Evolutionary conservation across 1,284 basidiomycete species (phyloP).

Genomic region (Volvariella volvacea): DNA sequence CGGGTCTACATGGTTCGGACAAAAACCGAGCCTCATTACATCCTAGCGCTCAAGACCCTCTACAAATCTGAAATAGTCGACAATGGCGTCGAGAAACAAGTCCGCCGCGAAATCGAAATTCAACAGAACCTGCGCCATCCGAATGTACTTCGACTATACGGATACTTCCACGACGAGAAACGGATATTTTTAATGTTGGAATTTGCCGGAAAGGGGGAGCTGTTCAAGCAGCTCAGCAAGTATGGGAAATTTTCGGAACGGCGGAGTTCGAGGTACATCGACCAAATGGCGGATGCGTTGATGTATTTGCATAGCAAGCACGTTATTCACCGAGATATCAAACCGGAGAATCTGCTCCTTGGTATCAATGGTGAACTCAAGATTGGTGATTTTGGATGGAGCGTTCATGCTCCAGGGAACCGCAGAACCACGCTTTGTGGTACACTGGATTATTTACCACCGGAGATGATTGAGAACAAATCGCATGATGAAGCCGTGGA

Average conservation of each 20-base stretch:
- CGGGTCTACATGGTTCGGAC: conserved; percentile 99
- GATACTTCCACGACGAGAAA: conserved; percentile 97
- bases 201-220: conserved; percentile 92
- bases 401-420: conserved; percentile 93
- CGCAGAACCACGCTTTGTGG: conserved; percentile 88
- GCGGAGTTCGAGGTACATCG: conserved; percentile 83
- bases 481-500: conserved; percentile 89
- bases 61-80: conserved; percentile 96
- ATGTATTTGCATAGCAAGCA: conserved; percentile 93
- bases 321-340: conserved; percentile 98
- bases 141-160: conserved; percentile 89
- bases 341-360: conserved; percentile 94
- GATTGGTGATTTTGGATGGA: conserved; percentile 99
- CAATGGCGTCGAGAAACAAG: conserved; percentile 86
- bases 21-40: conserved; percentile 81
- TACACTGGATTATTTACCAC: conserved; percentile 95
- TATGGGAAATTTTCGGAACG: conserved; percentile 83
- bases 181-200: conserved; percentile 98
- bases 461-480: conserved; percentile 95
- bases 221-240: conserved; percentile 93
- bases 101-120: conserved; percentile 96
- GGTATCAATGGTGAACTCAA: conserved; percentile 97
- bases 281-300: conserved; percentile 98
- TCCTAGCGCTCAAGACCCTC: conserved; percentile 94
- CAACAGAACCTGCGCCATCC: conserved; percentile 97